Evolutionary conservation across 2,329 filamentous ascomycete species (phyloP), one percentile per base, ranked within the genome.

Genomic region (Sarocladium oryzae): DNA sequence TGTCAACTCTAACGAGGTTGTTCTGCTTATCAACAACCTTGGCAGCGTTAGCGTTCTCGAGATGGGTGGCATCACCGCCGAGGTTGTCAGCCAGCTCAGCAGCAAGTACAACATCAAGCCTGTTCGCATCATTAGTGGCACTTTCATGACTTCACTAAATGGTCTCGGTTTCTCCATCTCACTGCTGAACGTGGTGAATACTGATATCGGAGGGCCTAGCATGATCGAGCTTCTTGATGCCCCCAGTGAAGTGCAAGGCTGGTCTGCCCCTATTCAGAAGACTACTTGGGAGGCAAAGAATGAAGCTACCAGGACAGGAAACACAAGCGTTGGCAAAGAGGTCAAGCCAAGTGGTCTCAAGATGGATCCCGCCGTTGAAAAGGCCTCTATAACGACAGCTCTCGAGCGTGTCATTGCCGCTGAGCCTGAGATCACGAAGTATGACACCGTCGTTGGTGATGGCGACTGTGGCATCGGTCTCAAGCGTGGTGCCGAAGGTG

Each of bases 381-480:
- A 74, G 53, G 66, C 72, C 23, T 74, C 75, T 4, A 69, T 90
- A 36, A 74, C 67, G 18, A 71, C 68, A 15, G 86, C 75, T 0
- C 71, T 89, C 15, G 69, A 85, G 46, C 74, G 72, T 32, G 70
- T 90, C 13, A 77, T 89, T 55, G 75, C 72, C 0, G 84, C 76
- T 1, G 86, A 90, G 64, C 82, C 85, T 1, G 83, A 88, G 49
- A 76, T 89, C 49, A 89, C 86, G 0, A 77, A 72, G 48, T 89
- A 82, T 60, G 86, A 89, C 62, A 95, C 89, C 0, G 81, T 93
- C 11, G 89, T 95, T 21, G 90, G 90, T 37, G 90, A 96, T 63
- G 90, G 90, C 43, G 90, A 96, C 68, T 96, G 90, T 61, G 90
- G 90, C 9, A 88, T 89, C 53, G 89, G 89, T 4, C 73, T 96